These are phyloP conservation scores for Marasmius oreades DNA, from an alignment of 1,284 basidiomycete species.

Conservation along the genomic window DNA sequence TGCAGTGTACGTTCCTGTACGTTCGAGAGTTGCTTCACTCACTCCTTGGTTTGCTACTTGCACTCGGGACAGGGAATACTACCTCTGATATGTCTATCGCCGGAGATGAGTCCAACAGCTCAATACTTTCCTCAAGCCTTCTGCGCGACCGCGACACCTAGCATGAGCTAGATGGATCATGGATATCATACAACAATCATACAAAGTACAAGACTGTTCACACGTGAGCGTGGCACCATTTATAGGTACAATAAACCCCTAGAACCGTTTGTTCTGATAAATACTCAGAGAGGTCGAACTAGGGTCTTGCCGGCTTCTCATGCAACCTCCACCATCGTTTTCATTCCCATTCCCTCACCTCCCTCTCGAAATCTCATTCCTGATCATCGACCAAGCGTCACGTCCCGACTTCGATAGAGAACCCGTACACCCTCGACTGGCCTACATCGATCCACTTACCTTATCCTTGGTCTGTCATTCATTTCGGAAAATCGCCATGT, in stretches of 20 bases:
- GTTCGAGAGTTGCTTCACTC: too few species aligned
- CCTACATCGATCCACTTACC: conserved; percentile 28
- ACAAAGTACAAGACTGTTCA: background rate
- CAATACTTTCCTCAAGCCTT: too few species aligned
- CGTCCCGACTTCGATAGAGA: background rate
- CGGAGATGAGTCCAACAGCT: too few species aligned
- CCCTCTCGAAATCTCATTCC: background rate
- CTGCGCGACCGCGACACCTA: too few species aligned
- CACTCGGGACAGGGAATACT: too few species aligned
- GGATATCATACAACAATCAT: too few species aligned
- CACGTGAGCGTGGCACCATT: background rate
- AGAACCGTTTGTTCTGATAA: too few species aligned
- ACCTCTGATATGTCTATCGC: too few species aligned
- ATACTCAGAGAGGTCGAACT: background rate
- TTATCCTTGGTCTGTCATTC: conserved; percentile 30
- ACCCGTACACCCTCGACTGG: conserved; percentile 11
- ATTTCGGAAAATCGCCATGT: conserved; percentile 31
- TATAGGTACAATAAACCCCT: background rate
- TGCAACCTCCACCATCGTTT: background rate
- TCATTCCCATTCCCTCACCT: background rate
- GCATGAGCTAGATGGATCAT: too few species aligned
- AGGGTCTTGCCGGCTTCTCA: background rate
- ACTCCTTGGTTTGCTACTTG: too few species aligned
- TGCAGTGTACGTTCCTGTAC: too few species aligned
- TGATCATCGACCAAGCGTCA: background rate